These are phyloP conservation scores for Paecilomyces formosus DNA, from an alignment of 2,329 filamentous ascomycete genomes.

Conservation along the genomic window DNA sequence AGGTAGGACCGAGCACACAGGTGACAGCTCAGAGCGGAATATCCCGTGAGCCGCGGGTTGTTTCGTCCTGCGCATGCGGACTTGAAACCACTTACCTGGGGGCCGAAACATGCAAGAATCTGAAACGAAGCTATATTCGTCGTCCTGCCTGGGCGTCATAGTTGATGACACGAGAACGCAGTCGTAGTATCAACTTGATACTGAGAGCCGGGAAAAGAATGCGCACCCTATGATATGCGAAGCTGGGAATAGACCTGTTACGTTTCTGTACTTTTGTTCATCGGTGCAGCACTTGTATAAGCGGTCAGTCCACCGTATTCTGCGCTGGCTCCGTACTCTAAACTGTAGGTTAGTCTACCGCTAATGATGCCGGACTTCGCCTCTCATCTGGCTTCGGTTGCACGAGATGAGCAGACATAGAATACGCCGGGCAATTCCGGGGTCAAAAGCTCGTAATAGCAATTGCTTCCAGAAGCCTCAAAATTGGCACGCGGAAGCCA, in stretches of 20 bases:
- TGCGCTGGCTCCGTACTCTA: not conserved
- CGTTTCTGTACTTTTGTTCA: not conserved
- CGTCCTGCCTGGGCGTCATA: not conserved
- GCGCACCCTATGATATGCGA: not conserved
- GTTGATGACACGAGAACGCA: not conserved
- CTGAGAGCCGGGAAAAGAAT: not conserved
- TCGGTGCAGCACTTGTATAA: not conserved
- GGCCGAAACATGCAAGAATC: not conserved
- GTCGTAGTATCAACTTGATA: not conserved
- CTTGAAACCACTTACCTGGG: not conserved
- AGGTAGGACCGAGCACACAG: not conserved
- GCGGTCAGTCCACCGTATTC: not conserved
- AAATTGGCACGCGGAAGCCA: not conserved
- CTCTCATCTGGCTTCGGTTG: not conserved
- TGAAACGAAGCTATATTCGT: not conserved
- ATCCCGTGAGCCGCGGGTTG: not conserved
- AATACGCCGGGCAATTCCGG: not conserved
- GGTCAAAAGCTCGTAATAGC: not conserved
- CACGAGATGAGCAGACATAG: not conserved
- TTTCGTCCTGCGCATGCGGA: not conserved
- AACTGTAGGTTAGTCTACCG: not conserved
- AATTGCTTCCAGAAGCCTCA: not conserved
- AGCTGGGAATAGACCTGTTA: not conserved
- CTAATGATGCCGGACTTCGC: not conserved
- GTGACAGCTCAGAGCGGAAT: no score